Evolutionary conservation across 2,329 filamentous ascomycete genomes (phyloP).

Genomic region (Talaromyces rugulosus): DNA sequence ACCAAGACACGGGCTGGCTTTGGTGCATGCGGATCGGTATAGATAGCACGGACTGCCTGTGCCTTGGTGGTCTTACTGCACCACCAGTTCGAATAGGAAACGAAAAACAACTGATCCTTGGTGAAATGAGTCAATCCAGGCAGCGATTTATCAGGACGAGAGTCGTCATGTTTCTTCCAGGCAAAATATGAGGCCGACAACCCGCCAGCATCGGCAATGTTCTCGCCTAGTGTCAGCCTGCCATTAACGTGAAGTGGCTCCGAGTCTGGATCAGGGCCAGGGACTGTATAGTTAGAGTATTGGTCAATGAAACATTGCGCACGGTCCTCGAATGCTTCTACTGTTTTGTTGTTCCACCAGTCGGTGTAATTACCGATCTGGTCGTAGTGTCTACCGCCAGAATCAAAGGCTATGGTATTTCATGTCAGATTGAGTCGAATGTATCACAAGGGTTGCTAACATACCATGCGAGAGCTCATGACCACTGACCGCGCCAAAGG

Average conservation of each 20-base stretch:
- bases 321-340: conserved; percentile 54
- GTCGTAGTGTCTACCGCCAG: conserved; percentile 61
- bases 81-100: conserved; percentile 62
- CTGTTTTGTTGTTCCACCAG: conserved; percentile 63
- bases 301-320: conserved; percentile 66
- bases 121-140: conserved; percentile 60
- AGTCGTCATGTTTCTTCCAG: conserved; percentile 57
- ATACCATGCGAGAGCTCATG: conserved; percentile 63
- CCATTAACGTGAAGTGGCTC: conserved; percentile 61
- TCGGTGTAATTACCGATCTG: conserved; percentile 60
- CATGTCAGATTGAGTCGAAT: not conserved
- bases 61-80: conserved; percentile 62
- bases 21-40: conserved; percentile 63
- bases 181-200: conserved; percentile 59
- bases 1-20: conserved; percentile 55
- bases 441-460: conserved; percentile 8
- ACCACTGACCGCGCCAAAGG: conserved; percentile 62
- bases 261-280: conserved; percentile 46
- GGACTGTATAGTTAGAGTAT: conserved; percentile 58
- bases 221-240: conserved; percentile 61
- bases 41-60: conserved; percentile 54
- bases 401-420: conserved; percentile 55
- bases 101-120: conserved; percentile 67
- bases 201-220: conserved; percentile 68
- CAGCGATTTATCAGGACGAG: conserved; percentile 51